Evolutionary conservation across 2,329 filamentous ascomycete genomes (phyloP), one percentile per base, ranked within the genome.

Genomic region (Colletotrichum magnum): DNA sequence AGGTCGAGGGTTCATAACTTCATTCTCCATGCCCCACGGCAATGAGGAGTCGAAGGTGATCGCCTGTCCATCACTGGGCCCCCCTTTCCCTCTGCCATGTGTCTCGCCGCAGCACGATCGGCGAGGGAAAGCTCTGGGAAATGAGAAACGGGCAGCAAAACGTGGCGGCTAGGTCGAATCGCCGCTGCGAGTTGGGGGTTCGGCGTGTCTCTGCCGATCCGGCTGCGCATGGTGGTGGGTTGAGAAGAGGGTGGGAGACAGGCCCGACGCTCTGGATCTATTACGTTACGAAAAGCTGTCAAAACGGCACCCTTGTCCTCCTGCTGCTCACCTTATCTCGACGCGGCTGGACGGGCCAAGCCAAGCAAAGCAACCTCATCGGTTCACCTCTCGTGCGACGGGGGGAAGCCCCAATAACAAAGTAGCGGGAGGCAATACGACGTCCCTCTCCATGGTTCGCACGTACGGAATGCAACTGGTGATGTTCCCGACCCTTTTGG

Each of bases 201-300:
- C 32, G 32, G 32, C 32, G 7, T 36, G 41, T 6, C 13, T 43
- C 41, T 43, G 41, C 41, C 51, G 24, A 53, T 28, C 13, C 13
- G 48, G 48, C 13, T 12, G 13, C 13, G 24, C 21, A 36, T 24
- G 51, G 52, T 28, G 45, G 39, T 50, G 47, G 47, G 24, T 24
- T 32, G 50, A 18, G 18, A 18, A 16, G 16, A 24, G 50, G 26
- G 13, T 28, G 36, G 13, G 26, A 21, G 36, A 39, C 18, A 18
- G 24, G 36, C 67, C 67, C 67, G 63, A 28, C 56, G 39, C 65
- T 51, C 69, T 71, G 65, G 65, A 69, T 69, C 56, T 43, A 65
- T 69, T 69, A 69, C 65, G 65, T 69, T 69, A 71, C 60, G 45
- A 48, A 60, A 53, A 65, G 26, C 21, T 58, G 60, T 69, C 60